A percentile compares a stretch with the other conserved stretches of the same genome.
Evolutionary conservation across 164 flowering plant species (phyloP).

Genomic region (Litsea cubeba): DNA sequence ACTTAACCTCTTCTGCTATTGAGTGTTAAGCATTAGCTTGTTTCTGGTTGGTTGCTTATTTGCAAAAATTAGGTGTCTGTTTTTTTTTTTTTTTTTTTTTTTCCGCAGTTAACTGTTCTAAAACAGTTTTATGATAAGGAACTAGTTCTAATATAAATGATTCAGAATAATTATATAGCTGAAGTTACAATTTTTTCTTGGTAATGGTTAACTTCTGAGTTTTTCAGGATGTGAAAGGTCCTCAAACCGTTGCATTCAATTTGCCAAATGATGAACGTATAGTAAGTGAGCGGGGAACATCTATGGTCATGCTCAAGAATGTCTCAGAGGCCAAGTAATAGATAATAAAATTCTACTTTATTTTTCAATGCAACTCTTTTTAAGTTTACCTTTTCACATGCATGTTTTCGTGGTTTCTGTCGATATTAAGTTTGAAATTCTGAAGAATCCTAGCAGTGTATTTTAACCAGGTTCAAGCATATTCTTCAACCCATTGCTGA

Average conservation of each 20-base stretch:
- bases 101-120: too few species aligned
- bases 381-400: background rate
- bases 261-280: conserved; percentile 95
- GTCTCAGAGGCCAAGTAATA: conserved; percentile 91
- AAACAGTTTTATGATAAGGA: background rate
- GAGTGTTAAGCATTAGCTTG: too few species aligned
- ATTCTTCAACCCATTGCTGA: conserved; percentile 87
- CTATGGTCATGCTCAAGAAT: conserved; percentile 97
- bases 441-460: background rate
- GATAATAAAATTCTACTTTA: background rate
- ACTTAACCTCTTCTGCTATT: too few species aligned
- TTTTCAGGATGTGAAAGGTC: conserved; percentile 88
- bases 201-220: background rate
- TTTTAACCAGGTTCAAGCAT: conserved; percentile 64
- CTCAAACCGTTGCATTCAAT: conserved; percentile 95
- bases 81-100: too few species aligned
- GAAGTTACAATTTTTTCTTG: too few species aligned
- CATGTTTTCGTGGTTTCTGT: background rate
- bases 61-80: too few species aligned
- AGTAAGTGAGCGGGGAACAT: conserved; percentile 90
- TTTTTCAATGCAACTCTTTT: background rate
- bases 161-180: too few species aligned
- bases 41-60: too few species aligned
- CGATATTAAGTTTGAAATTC: background rate
- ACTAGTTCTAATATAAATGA: background rate